These are phyloP conservation scores for Pinus taeda DNA, from an alignment of 75 land plant species.

Conservation along the genomic window DNA sequence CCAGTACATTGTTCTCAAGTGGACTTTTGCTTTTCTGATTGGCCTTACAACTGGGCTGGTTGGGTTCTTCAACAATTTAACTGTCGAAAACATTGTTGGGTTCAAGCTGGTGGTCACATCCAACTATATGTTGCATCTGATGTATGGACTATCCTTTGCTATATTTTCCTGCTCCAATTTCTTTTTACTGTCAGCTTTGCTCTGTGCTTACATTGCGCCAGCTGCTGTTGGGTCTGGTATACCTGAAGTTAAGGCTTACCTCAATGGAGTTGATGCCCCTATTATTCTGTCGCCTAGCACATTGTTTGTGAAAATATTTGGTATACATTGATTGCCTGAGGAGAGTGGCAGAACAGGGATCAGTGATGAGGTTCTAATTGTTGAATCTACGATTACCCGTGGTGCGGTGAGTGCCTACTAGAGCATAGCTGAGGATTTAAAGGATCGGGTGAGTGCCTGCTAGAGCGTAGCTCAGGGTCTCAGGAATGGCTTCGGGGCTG, in stretches of 20 bases:
- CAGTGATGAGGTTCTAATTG: too few relatives aligned
- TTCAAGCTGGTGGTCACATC: conserved; percentile 49
- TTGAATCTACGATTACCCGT: too few relatives aligned
- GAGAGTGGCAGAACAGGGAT: too few relatives aligned
- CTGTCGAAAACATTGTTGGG: conserved; percentile 88
- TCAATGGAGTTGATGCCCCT: conserved; percentile 79
- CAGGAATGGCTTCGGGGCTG: too few relatives aligned
- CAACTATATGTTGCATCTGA: conserved; percentile 29
- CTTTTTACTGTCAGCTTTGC: conserved; percentile 33
- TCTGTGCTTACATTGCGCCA: conserved; percentile 74
- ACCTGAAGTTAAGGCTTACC: conserved; percentile 87
- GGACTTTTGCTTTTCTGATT: conserved; percentile 76
- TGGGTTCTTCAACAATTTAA: conserved; percentile 67
- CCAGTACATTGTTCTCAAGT: conserved; percentile 76
- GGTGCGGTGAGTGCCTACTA: too few relatives aligned
- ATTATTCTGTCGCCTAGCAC: conserved; percentile 64
- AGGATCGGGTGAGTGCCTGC: too few relatives aligned
- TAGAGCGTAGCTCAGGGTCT: too few relatives aligned
- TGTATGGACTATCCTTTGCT: conserved; percentile 41
- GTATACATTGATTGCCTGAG: too few relatives aligned
- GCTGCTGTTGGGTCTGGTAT: conserved; percentile 87
- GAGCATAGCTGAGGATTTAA: too few relatives aligned
- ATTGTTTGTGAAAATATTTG: conserved; percentile 71
- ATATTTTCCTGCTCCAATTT: conserved; percentile 47
- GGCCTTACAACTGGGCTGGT: conserved; percentile 64